A percentile compares a stretch with the other conserved stretches of the same genome.
These are phyloP conservation scores for Petunia axillaris DNA, from an alignment of 257 asterid species.

Conservation along the genomic window DNA sequence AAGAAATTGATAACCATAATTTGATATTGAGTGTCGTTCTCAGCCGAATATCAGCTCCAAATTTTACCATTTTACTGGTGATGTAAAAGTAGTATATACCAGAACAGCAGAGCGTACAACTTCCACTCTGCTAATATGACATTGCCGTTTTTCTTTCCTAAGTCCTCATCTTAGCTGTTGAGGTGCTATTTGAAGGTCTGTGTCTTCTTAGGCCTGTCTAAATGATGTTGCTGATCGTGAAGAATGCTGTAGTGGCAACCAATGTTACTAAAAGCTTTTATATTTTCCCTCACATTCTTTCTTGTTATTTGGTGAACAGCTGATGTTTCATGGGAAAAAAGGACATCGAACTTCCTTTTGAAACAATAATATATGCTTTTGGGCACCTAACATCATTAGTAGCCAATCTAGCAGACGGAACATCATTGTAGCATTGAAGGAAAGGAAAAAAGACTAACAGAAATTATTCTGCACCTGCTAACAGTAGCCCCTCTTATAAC, in stretches of 20 bases:
- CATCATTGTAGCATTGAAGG: background rate
- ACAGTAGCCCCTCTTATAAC: background rate
- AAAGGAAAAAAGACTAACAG: background rate
- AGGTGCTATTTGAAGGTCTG: background rate
- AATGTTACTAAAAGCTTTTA: background rate
- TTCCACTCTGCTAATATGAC: background rate
- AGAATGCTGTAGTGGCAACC: background rate
- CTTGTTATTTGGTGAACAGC: background rate
- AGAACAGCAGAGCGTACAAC: background rate
- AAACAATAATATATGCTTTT: background rate
- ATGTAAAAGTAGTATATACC: constrained; percentile 12
- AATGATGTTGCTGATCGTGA: background rate
- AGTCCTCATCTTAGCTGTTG: constrained; percentile 3
- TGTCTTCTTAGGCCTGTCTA: background rate
- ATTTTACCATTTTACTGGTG: background rate
- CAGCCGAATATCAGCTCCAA: background rate
- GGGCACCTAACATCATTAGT: background rate
- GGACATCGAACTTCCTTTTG: background rate
- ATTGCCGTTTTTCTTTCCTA: background rate
- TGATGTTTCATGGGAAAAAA: background rate
- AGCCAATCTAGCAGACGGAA: background rate
- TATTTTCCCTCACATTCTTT: background rate
- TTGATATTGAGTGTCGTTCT: constrained; percentile 2
- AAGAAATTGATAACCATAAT: background rate
- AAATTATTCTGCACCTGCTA: background rate